A percentile compares a stretch with the other conserved stretches of the same genome.
Conservation (phyloP, 2,329 filamentous ascomycete species). For the Alternaria alternata region DNA sequence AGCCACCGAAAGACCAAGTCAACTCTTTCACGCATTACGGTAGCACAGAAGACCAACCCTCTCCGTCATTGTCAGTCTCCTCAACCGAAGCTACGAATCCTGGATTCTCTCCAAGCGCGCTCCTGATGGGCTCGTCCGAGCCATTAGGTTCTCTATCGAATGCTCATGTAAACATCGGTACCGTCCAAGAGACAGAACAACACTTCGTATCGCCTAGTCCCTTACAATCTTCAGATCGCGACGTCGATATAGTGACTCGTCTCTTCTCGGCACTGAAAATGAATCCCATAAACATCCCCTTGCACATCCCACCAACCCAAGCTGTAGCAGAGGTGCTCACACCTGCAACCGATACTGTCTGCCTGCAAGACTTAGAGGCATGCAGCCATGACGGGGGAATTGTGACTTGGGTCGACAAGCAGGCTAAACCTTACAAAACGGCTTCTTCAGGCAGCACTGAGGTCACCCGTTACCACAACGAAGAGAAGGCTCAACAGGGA, state of each 20-base stretch:
- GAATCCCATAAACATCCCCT: neutral
- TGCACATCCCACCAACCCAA: neutral
- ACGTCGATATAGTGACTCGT: neutral
- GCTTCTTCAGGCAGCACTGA: neutral
- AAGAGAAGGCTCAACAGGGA: neutral
- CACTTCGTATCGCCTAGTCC: neutral
- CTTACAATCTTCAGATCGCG: neutral
- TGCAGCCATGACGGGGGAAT: neutral
- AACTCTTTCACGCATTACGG: neutral
- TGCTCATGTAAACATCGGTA: neutral
- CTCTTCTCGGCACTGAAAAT: neutral
- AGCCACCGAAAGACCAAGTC: neutral
- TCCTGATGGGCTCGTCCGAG: neutral
- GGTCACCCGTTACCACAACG: accelerated
- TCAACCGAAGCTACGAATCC: neutral
- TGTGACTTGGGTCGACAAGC: neutral
- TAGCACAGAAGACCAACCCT: accelerated
- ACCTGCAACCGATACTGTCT: neutral
- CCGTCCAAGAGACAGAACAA: neutral
- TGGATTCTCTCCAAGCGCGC: neutral
- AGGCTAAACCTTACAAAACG: neutral
- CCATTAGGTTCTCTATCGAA: neutral
- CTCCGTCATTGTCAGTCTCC: no score
- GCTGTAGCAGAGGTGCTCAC: neutral
- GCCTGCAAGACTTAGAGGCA: neutral